These are phyloP conservation scores for Dimocarpus longan DNA, from an alignment of 345 rosid species.

Conservation along the genomic window DNA sequence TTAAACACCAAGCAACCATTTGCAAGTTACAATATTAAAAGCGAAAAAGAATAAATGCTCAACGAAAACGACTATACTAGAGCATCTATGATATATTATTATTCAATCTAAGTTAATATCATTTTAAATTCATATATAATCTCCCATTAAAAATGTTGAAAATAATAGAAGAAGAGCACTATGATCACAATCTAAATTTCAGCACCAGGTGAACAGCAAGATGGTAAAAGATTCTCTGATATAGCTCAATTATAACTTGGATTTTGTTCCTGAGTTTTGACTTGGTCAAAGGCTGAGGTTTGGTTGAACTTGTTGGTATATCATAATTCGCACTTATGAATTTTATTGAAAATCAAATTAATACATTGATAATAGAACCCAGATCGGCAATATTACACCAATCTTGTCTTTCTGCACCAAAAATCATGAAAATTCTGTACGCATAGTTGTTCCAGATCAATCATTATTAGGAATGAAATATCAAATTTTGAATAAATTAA, in stretches of 20 bases:
- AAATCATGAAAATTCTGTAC: neutral
- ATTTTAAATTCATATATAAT: neutral
- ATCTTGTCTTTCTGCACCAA: neutral
- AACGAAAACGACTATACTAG: neutral
- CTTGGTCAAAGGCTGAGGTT: slow-evolving; percentile 46
- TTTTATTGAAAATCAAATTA: neutral
- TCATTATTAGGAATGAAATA: neutral
- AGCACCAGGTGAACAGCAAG: slow-evolving; percentile 3
- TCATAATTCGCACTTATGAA: neutral
- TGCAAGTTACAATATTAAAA: neutral
- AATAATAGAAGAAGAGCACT: neutral
- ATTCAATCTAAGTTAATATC: neutral
- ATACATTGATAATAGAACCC: neutral
- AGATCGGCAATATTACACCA: neutral
- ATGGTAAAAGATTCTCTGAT: slow-evolving; percentile 42
- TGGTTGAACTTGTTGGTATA: slow-evolving; percentile 3
- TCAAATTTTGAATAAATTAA: too few relatives aligned
- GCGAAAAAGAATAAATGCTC: neutral
- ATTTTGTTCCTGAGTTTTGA: slow-evolving; percentile 40
- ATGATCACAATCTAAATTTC: neutral
- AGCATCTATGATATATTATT: neutral
- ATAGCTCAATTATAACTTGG: slow-evolving; percentile 35
- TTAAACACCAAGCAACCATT: slow-evolving; percentile 7
- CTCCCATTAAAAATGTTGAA: neutral
- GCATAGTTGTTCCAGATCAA: neutral